Percentiles rank a stretch among this genome's conserved stretches.
Conservation (phyloP, 306 rosid genomes). For the Leucaena leucocephala region DNA sequence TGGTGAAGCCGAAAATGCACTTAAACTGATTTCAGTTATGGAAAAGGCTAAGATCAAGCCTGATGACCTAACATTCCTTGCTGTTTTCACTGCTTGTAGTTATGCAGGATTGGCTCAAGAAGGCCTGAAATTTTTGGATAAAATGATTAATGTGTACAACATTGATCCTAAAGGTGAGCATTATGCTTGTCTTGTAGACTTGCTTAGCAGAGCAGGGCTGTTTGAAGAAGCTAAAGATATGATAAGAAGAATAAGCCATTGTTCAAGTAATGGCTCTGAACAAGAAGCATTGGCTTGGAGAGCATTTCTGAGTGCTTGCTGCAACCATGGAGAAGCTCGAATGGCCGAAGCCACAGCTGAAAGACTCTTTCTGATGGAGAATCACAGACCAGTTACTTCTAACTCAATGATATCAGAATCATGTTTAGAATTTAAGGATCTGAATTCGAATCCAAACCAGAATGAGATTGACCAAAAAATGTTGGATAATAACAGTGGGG, state of each 20-base stretch:
- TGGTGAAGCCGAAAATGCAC: conserved; percentile 66
- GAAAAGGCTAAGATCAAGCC: conserved; percentile 48
- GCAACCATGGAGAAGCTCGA: conserved; percentile 61
- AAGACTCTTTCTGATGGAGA: conserved; percentile 47
- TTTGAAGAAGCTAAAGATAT: conserved; percentile 66
- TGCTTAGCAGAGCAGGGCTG: conserved; percentile 64
- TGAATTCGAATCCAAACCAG: neutral
- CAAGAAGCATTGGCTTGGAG: conserved; percentile 78
- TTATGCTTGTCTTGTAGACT: conserved; percentile 67
- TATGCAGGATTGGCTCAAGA: conserved; percentile 63
- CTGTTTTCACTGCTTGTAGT: conserved; percentile 77
- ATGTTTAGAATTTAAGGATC: neutral
- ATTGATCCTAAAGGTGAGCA: conserved; percentile 72
- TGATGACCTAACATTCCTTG: conserved; percentile 76
- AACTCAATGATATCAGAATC: neutral
- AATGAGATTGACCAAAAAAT: neutral
- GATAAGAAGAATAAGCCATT: conserved; percentile 40
- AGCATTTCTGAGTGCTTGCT: conserved; percentile 78
- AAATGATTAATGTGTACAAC: conserved; percentile 52
- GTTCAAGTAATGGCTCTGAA: conserved; percentile 47
- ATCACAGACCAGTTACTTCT: neutral
- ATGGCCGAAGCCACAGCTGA: conserved; percentile 63
- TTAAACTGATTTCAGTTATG: conserved; percentile 61
- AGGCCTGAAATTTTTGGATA: conserved; percentile 56
- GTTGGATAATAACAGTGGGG: conserved; percentile 54